Evolutionary conservation across 371 early-diverging fungal species (phyloP).

Genomic region (Haplosporangium sp.): DNA sequence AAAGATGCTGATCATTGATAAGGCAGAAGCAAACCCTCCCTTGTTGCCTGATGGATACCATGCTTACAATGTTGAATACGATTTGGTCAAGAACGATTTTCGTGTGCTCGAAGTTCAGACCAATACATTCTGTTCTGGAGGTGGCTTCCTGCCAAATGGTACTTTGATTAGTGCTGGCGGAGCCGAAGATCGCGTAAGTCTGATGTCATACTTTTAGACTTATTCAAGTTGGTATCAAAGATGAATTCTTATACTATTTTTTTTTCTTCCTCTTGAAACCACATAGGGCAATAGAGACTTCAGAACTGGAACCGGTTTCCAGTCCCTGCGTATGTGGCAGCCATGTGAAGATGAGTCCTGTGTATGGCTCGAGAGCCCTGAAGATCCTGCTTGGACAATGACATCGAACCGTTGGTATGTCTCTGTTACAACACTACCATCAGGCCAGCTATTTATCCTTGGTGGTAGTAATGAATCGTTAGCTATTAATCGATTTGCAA

Average conservation of each 20-base stretch:
- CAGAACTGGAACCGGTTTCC: conserved; percentile 28
- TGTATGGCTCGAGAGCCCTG: conserved; percentile 57
- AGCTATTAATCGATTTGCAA: conserved; percentile 59
- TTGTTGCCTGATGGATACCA: conserved; percentile 34
- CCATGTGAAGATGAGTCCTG: conserved; percentile 64
- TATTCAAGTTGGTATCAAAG: neutral
- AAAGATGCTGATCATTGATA: conserved; percentile 55
- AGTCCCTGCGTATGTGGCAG: conserved; percentile 64
- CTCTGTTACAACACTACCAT: conserved; percentile 66
- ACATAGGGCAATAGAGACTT: conserved; percentile 29
- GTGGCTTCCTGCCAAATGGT: conserved; percentile 68
- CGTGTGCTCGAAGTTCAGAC: conserved; percentile 64
- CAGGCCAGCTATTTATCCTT: conserved; percentile 66
- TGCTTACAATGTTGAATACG: conserved; percentile 59
- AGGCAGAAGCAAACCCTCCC: conserved; percentile 48
- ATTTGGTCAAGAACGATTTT: conserved; percentile 61
- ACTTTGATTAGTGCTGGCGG: conserved; percentile 73
- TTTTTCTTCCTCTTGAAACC: neutral
- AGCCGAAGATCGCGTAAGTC: conserved; percentile 56
- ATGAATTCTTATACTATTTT: neutral
- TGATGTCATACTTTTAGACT: neutral
- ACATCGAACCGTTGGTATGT: conserved; percentile 71
- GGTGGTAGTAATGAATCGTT: conserved; percentile 67
- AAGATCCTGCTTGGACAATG: conserved; percentile 44
- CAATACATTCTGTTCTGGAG: conserved; percentile 75